phyloP scores from a whole-genome alignment of 768 basidiomycete species.

The Pleurotus tuber-regium region DNA sequence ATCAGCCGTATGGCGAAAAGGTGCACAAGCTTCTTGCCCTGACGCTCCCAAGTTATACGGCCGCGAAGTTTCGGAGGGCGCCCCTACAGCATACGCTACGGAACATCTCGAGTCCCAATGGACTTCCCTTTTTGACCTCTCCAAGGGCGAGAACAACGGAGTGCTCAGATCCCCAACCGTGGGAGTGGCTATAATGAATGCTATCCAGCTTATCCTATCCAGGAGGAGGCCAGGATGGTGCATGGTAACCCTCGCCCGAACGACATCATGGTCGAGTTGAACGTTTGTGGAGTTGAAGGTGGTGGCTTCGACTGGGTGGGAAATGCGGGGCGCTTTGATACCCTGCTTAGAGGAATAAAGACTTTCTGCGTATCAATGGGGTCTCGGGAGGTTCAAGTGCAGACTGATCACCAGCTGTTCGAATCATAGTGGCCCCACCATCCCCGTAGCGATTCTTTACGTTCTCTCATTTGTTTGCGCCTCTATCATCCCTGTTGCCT shows the following conservation, averaged over 20 bases:
- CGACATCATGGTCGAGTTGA: constrained; percentile 6
- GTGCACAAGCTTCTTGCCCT: constrained; percentile 30
- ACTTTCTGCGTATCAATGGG: not conserved
- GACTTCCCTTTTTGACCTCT: not conserved
- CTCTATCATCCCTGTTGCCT: no score
- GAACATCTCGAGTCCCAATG: not conserved
- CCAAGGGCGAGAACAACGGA: not conserved
- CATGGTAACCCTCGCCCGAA: constrained; percentile 4
- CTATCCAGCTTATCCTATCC: constrained; percentile 1
- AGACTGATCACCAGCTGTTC: not conserved
- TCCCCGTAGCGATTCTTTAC: no score
- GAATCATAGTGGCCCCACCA: constrained; percentile 1
- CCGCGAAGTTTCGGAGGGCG: not conserved
- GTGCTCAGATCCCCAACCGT: not conserved
- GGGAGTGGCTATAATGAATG: not conserved
- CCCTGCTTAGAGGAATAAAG: not conserved
- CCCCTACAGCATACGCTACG: constrained; percentile 3
- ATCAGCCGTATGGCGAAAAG: constrained; percentile 26
- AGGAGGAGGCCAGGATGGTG: constrained; percentile 22
- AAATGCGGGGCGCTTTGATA: not conserved
- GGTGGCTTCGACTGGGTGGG: constrained; percentile 8
- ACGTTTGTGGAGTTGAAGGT: not conserved
- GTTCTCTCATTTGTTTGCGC: no score
- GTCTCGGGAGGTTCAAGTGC: not conserved
- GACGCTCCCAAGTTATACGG: constrained; percentile 26